These are phyloP conservation scores for Scytalidium sp. DNA, from an alignment of 2,329 filamentous ascomycete species.

Conservation along the genomic window DNA sequence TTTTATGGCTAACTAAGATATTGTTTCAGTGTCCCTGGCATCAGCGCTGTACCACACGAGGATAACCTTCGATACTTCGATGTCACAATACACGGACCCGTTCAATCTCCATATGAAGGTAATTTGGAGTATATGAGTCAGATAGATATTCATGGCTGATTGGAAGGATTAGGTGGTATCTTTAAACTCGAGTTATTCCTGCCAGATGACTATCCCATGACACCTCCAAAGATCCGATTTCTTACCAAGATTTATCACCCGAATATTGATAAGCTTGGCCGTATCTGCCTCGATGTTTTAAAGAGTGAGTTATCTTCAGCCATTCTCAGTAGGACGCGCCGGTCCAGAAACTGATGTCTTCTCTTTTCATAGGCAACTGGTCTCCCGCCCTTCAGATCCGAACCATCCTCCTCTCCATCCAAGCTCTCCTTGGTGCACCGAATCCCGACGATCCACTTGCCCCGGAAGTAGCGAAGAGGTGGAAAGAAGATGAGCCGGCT, in stretches of 20 bases:
- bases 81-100: constrained; percentile 90
- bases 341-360: constrained; percentile 13
- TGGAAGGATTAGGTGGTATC: constrained; percentile 53
- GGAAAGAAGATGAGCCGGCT: constrained; percentile 93
- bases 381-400: constrained; percentile 96
- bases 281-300: constrained; percentile 94
- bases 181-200: constrained; percentile 98
- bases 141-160: neutral
- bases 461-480: constrained; percentile 94
- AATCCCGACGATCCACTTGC: constrained; percentile 99
- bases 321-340: neutral
- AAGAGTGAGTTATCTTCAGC: constrained; percentile 66
- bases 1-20: constrained; percentile 7
- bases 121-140: constrained; percentile 20
- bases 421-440: constrained; percentile 90
- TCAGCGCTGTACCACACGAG: constrained; percentile 92
- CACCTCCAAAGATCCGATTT: constrained; percentile 96
- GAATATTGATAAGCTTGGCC: constrained; percentile 95
- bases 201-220: constrained; percentile 99
- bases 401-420: constrained; percentile 97
- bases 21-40: constrained; percentile 76
- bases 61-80: constrained; percentile 99
- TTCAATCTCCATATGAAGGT: constrained; percentile 95
- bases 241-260: constrained; percentile 99
- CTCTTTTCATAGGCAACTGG: constrained; percentile 75